Evolutionary conservation across 23 red algal genomes (phyloP), one percentile per base, ranked within the genome.

Genomic region (Gracilaria vermiculophylla): DNA sequence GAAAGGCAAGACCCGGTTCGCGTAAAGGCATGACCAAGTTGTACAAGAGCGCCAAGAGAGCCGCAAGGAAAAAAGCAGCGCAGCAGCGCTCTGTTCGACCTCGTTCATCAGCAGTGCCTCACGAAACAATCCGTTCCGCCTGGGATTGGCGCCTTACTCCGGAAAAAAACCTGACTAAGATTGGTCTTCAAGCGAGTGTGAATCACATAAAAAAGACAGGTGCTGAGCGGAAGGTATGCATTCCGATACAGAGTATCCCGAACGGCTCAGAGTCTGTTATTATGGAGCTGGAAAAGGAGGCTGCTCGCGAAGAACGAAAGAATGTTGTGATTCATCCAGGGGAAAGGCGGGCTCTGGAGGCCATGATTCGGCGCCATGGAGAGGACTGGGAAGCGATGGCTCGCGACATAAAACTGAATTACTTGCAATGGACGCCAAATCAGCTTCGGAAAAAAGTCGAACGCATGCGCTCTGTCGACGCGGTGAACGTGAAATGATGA

Each of bases 341-440:
- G 13, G 87, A 91, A 41, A 51, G 62, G 35, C 54, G 54, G 10
- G 87, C 87, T 0, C 51, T 91, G n/a, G 75, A 80, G 58, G 40
- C 51, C 12, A 52, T 91, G 55, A 21, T 91, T 24, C 13, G 33
- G 75, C 57, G 51, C 16, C 64, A 80, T 64, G 87, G 87, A 13
- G 57, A 80, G 62, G 47, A 91, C 62, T 91, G 76, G 74, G 62
- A 69, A 55, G 75, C 73, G 32, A 91, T 91, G 87, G 39, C 74
- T 28, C 69, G 87, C n/a, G 76, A 91, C 49, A 70, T 91, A 41
- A 91, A 91, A 60, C 87, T 91, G 24, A 91, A 91, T 58, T 91
- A 91, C 62, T 60, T 91, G 36, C 87, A 91, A 21, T 91, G 55
- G 53, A 91, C 87, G 3, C 74, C 87, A 3, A 81, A 33, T 20